Conservation (phyloP, 495 filamentous ascomycete species). For the Aspergillus conjunctus region DNA sequence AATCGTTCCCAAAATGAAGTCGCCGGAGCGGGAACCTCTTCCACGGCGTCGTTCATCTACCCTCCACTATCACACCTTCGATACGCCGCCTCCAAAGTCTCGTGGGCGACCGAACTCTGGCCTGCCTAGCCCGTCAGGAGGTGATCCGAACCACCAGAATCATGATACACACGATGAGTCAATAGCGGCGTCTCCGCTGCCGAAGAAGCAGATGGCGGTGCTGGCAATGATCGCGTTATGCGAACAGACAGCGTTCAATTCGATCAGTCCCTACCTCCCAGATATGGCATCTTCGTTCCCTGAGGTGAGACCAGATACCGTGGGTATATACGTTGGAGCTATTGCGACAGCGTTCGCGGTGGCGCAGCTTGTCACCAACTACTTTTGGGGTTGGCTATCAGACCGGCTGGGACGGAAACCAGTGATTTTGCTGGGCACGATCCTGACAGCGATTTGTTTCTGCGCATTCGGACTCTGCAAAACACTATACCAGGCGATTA, state of each 20-base stretch:
- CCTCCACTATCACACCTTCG: slow-evolving; percentile 92
- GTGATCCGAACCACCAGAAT: slow-evolving; percentile 33
- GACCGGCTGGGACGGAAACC: slow-evolving; percentile 93
- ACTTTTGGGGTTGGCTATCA: slow-evolving; percentile 91
- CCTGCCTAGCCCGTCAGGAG: slow-evolving; percentile 46
- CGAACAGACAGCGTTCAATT: slow-evolving; percentile 96
- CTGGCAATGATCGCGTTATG: slow-evolving; percentile 86
- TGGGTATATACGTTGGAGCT: slow-evolving; percentile 86
- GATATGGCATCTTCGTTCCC: slow-evolving; percentile 88
- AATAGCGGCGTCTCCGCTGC: slow-evolving; percentile 64
- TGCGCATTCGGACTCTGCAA: slow-evolving; percentile 84
- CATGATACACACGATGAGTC: slow-evolving; percentile 38
- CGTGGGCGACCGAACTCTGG: slow-evolving; percentile 62
- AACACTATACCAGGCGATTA: slow-evolving; percentile 77
- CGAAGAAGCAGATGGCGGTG: slow-evolving; percentile 78
- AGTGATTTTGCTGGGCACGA: slow-evolving; percentile 82
- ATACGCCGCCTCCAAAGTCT: slow-evolving; percentile 83
- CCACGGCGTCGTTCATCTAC: slow-evolving; percentile 62
- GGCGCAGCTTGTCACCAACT: slow-evolving; percentile 88
- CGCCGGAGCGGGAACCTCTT: slow-evolving; percentile 46
- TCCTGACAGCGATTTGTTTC: slow-evolving; percentile 79
- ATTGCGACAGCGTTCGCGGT: slow-evolving; percentile 89
- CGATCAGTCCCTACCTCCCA: slow-evolving; percentile 93
- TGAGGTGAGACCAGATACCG: slow-evolving; percentile 66
- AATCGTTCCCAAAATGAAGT: slow-evolving; percentile 30